Conservation (phyloP, 2,329 filamentous ascomycete species). For the Triangularia verruculosa region DNA sequence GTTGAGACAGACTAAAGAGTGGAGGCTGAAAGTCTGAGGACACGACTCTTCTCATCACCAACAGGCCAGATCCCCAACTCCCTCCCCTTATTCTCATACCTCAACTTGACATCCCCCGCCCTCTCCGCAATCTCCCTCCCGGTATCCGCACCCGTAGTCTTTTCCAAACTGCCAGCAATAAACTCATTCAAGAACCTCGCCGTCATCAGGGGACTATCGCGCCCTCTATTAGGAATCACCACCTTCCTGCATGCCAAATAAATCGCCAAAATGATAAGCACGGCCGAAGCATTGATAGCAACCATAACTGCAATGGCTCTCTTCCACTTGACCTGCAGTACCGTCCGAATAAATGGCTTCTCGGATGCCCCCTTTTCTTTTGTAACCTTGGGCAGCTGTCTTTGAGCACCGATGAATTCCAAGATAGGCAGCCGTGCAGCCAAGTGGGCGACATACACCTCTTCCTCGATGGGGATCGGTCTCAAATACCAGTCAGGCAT, state of each 20-base stretch:
- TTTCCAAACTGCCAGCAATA: neutral
- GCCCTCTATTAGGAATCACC: neutral
- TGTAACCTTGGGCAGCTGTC: neutral
- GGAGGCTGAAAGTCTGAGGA: too few species aligned
- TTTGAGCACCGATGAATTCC: conserved; percentile 7
- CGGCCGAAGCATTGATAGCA: neutral
- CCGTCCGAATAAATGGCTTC: neutral
- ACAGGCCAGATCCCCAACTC: neutral
- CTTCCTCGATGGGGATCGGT: neutral
- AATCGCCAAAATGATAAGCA: neutral
- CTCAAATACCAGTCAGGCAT: neutral
- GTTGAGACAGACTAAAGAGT: too few species aligned
- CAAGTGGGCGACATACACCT: conserved; percentile 3
- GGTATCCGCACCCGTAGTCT: neutral
- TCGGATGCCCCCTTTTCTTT: conserved; percentile 2
- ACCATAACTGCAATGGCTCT: neutral
- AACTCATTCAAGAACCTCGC: conserved; percentile 1
- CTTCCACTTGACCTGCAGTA: conserved; percentile 11
- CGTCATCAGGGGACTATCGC: conserved; percentile 6
- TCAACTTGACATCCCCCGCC: neutral
- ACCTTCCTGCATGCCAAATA: neutral
- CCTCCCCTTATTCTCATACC: neutral
- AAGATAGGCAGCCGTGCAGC: conserved; percentile 8
- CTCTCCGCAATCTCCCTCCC: neutral
- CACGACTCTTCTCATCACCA: neutral